Conservation (phyloP, 768 basidiomycete genomes). For the Termitomyces sp. region DNA sequence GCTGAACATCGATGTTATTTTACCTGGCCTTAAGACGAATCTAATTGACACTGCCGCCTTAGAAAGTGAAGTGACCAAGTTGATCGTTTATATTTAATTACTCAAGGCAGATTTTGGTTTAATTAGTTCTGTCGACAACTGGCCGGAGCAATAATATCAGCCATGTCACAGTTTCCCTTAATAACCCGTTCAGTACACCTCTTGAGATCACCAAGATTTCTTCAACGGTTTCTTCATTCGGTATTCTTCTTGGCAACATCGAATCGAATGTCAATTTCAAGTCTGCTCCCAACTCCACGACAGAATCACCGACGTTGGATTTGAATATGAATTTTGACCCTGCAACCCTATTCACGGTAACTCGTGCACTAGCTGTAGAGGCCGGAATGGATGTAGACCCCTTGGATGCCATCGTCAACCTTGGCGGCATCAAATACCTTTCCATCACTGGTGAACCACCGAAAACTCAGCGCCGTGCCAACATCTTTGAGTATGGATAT, state of each 20-base stretch:
- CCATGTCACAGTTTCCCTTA: conserved; percentile 56
- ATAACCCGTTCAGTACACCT: conserved; percentile 62
- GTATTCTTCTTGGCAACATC: conserved; percentile 60
- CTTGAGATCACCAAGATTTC: conserved; percentile 54
- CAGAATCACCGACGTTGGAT: conserved; percentile 51
- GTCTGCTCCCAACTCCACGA: conserved; percentile 47
- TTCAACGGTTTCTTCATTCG: conserved; percentile 58
- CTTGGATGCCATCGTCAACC: conserved; percentile 57
- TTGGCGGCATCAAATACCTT: conserved; percentile 66
- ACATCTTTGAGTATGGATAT: conserved; percentile 47
- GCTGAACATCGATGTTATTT: conserved; percentile 46
- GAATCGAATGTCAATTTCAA: conserved; percentile 45
- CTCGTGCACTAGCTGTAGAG: conserved; percentile 58
- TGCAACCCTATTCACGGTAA: conserved; percentile 62
- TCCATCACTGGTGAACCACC: conserved; percentile 28
- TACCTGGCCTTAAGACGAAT: conserved; percentile 57
- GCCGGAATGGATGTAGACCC: conserved; percentile 57
- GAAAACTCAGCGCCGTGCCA: conserved; percentile 31
- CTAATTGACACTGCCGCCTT: conserved; percentile 54
- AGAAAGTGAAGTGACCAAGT: conserved; percentile 38
- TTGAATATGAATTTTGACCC: conserved; percentile 69
- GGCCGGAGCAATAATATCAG: conserved; percentile 58
- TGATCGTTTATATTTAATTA: background rate
- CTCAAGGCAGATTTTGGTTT: background rate
- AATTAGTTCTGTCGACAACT: conserved; percentile 57